A percentile compares a stretch with the other conserved stretches of the same genome.
Conservation (phyloP, 768 basidiomycete genomes). For the Cystobasidium tubakii region DNA sequence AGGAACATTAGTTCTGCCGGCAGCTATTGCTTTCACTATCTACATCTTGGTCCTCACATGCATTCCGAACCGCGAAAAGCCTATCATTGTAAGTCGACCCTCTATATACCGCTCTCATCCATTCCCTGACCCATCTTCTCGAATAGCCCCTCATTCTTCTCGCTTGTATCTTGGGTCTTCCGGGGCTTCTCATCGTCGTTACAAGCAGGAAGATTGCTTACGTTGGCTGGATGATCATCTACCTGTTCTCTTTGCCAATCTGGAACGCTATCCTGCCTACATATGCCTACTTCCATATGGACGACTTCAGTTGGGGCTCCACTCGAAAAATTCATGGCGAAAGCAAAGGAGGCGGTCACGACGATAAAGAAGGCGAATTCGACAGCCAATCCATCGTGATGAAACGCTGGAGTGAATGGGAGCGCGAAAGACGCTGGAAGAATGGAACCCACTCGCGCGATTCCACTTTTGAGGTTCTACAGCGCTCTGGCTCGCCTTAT, state of each 20-base stretch:
- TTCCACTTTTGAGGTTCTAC: conserved; percentile 58
- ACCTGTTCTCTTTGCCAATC: conserved; percentile 82
- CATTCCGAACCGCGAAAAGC: conserved; percentile 72
- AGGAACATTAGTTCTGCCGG: conserved; percentile 91
- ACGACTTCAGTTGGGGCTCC: conserved; percentile 95
- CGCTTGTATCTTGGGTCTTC: conserved; percentile 89
- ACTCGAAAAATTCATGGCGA: conserved; percentile 76
- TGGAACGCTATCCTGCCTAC: conserved; percentile 96
- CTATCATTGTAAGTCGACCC: conserved; percentile 52
- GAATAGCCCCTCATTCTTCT: conserved; percentile 75
- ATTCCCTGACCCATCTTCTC: too few relatives aligned
- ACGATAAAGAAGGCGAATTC: conserved; percentile 95
- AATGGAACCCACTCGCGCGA: conserved; percentile 76
- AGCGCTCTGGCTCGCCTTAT: conserved; percentile 51
- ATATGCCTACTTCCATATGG: conserved; percentile 79
- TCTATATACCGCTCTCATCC: too few relatives aligned
- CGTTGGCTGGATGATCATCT: conserved; percentile 94
- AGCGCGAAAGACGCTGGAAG: conserved; percentile 90
- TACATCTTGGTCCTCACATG: conserved; percentile 73
- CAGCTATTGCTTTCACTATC: conserved; percentile 92
- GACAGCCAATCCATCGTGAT: conserved; percentile 94
- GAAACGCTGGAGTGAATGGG: conserved; percentile 99
- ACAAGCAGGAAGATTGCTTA: conserved; percentile 91
- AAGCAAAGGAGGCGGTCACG: conserved; percentile 58
- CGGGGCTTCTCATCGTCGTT: conserved; percentile 89